A percentile compares a stretch with the other conserved stretches of the same genome.
phyloP scores from a whole-genome alignment of 768 basidiomycete genomes.

The Lanmaoa pseudosensibilis region DNA sequence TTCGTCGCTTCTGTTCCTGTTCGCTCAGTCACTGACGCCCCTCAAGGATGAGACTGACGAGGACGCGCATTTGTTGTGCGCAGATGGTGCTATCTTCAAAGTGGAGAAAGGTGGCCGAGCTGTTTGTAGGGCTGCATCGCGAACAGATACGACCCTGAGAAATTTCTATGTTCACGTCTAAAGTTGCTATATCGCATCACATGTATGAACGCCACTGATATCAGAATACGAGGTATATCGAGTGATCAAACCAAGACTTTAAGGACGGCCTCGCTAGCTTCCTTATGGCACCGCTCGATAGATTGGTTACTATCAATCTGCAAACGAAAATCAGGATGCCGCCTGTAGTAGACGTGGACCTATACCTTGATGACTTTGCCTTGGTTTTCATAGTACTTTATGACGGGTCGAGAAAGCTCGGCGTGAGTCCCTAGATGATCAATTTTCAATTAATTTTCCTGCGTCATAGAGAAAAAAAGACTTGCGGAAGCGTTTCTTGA shows the following conservation, averaged over 20 bases:
- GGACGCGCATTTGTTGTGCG: constrained; percentile 70
- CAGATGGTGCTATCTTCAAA: constrained; percentile 71
- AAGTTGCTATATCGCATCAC: constrained; percentile 10
- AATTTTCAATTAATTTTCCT: not conserved
- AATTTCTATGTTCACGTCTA: constrained; percentile 50
- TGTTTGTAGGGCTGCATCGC: constrained; percentile 44
- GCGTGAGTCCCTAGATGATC: constrained; percentile 69
- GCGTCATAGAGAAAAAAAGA: constrained; percentile 4
- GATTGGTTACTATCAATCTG: constrained; percentile 70
- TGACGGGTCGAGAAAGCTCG: constrained; percentile 89
- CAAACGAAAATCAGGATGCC: not conserved
- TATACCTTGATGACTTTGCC: constrained; percentile 78
- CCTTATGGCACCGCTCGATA: constrained; percentile 69
- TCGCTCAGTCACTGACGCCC: not conserved
- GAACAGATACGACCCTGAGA: constrained; percentile 30
- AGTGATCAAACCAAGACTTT: constrained; percentile 40
- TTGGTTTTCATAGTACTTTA: constrained; percentile 68
- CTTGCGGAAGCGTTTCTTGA: constrained; percentile 94
- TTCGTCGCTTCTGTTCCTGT: constrained; percentile 37
- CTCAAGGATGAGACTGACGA: constrained; percentile 58
- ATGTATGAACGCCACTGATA: not conserved
- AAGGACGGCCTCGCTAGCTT: constrained; percentile 55
- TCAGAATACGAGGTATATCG: constrained; percentile 6
- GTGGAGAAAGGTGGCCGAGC: constrained; percentile 63
- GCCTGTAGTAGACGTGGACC: not conserved